Evolutionary conservation across 257 asterid genomes (phyloP).

Genomic region (Solanum bulbocastanum): DNA sequence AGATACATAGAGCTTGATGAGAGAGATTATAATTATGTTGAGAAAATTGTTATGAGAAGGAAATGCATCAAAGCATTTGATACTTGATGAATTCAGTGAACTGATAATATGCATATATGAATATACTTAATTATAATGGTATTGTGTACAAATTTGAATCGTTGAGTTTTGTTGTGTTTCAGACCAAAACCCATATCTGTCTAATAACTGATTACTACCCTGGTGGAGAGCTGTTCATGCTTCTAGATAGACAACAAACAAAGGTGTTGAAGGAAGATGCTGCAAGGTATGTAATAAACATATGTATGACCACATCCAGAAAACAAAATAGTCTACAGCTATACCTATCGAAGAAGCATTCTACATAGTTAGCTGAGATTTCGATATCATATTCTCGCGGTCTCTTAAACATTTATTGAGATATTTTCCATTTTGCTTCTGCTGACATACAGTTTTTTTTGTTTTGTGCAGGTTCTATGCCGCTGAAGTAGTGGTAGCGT

Average conservation of each 20-base stretch:
- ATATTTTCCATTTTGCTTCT: neutral
- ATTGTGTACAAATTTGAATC: neutral
- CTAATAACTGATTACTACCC: conserved; percentile 86
- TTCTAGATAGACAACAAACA: conserved; percentile 72
- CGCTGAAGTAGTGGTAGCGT: conserved; percentile 83
- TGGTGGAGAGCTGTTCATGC: conserved; percentile 90
- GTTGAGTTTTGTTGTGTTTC: conserved; percentile 13
- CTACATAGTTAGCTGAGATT: neutral
- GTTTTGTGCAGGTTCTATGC: conserved; percentile 63
- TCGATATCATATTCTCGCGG: neutral
- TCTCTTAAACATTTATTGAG: neutral
- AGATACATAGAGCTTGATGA: neutral
- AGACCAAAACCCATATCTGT: conserved; percentile 92
- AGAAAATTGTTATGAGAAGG: neutral
- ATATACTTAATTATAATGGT: neutral
- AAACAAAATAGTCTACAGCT: neutral
- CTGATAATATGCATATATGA: neutral
- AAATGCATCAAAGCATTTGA: neutral
- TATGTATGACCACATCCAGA: neutral
- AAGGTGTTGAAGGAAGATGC: conserved; percentile 91
- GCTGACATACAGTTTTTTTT: conserved; percentile 6
- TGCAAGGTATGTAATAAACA: conserved; percentile 36
- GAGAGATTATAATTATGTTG: neutral
- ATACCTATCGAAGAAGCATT: neutral
- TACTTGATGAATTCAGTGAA: neutral